phyloP scores from a whole-genome alignment of 2,329 filamentous ascomycete species.

The Metarhizium rileyi region DNA sequence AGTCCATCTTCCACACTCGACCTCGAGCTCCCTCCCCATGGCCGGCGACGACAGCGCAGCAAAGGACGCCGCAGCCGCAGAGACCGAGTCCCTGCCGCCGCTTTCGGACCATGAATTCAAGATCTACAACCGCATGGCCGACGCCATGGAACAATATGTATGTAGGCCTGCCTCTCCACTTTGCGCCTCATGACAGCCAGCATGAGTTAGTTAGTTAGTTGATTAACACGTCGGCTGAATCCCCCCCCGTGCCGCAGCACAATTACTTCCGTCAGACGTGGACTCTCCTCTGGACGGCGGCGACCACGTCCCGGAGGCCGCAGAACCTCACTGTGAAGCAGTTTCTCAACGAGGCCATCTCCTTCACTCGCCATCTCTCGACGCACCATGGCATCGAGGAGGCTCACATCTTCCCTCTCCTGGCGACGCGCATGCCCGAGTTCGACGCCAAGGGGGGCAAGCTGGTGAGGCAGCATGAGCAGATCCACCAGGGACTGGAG shows the following conservation, averaged over 20 bases:
- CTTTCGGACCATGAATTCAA: conserved; percentile 58
- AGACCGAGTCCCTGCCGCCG: conserved; percentile 38
- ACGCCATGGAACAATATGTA: conserved; percentile 47
- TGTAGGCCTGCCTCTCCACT: neutral
- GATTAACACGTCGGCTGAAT: too few species aligned
- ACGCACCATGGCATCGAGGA: conserved; percentile 81
- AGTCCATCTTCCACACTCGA: neutral
- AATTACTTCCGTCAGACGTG: conserved; percentile 67
- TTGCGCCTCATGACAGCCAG: too few species aligned
- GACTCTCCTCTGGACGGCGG: conserved; percentile 60
- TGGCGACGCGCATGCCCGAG: conserved; percentile 70
- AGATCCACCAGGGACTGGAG: conserved; percentile 71
- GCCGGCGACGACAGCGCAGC: neutral
- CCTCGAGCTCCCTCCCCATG: neutral
- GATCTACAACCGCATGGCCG: conserved; percentile 62
- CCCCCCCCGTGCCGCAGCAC: conserved; percentile 41
- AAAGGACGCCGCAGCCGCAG: neutral
- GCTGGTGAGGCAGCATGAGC: conserved; percentile 62
- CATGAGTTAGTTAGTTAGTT: too few species aligned
- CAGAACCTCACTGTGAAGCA: conserved; percentile 54
- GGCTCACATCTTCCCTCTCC: conserved; percentile 64
- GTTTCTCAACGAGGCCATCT: conserved; percentile 58
- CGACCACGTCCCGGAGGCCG: conserved; percentile 48
- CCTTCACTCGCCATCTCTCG: conserved; percentile 61
- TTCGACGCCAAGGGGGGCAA: conserved; percentile 50